Evolutionary conservation across 2,329 filamentous ascomycete genomes (phyloP), one percentile per base, ranked within the genome.

Genomic region (Macrophomina tecta): DNA sequence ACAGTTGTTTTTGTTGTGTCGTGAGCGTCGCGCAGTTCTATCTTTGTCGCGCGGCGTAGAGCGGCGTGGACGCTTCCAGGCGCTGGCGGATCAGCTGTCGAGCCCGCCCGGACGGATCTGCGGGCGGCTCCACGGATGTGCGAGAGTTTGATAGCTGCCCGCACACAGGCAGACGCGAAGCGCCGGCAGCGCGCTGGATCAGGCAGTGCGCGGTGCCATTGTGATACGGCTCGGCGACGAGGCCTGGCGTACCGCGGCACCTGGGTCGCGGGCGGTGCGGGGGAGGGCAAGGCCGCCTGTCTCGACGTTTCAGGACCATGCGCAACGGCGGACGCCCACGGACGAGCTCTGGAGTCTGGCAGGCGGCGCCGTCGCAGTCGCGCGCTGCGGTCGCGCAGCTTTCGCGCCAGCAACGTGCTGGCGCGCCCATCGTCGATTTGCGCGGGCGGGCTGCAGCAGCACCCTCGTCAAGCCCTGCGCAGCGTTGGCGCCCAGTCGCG

Each of bases 51-150:
- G 16, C 16, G 30, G 36, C 52, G 3, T 18, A 38, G 14, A 34
- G n/a, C 18, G 32, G 42, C 11, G 32, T 16, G 45, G 30, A 42
- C 38, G 42, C 58, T 36, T 42, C 42, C 28, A 45, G 42, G 42
- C 30, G 58, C 30, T 23, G 28, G 28, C 23, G 7, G 56, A 61
- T 62, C 58, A 49, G 42, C 58, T 61, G 58, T 32, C 40, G 53
- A 42, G 53, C 48, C 48, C 18, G 28, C 49, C 34, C 51, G 36
- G n/a, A 11, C n/a, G 34, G 53, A 58, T 58, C 53, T 58, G 42
- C 58, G 55, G 48, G 56, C 56, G 58, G 58, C 42, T 62, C 58
- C 42, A 49, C 58, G 58, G 58, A 62, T 62, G 58, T 28, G 58
- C 58, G 14, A 23, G 58, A 62, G 30, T 60, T 46, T 60, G 55